Evolutionary conservation across 148 eudicot species (phyloP), one percentile per base, ranked within the genome.

Genomic region (Cornus suecica): DNA sequence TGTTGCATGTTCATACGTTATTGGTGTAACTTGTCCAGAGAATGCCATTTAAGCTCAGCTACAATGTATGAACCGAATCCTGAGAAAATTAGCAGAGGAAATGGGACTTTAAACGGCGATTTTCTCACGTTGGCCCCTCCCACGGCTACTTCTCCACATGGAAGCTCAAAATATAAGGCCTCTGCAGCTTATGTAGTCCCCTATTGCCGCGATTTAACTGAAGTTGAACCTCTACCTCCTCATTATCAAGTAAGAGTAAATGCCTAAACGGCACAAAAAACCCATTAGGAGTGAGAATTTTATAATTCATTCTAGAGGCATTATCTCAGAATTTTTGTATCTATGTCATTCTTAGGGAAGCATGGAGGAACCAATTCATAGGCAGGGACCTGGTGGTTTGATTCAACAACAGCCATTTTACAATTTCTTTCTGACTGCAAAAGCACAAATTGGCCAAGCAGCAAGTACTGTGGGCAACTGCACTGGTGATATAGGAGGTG

Each of bases 61-160:
- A 15, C 66, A 56, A 66, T 52, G 56, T 41, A 71, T 71, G 87
- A 81, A 62, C 71, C 58, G 56, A 77, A 69, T 23, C 30, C 72
- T 25, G 72, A 61, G 51, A 80, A 74, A 45, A 42, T 58, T 8
- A 65, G 37, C 25, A 76, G 61, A 45, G 80, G 71, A 56, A 75
- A 64, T 56, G 75, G 28, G 27, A 52, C 66, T 62, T 77, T 87
- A 28, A 68, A 72, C 51, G 78, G 83, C 68, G 88, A 87, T 69
- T 85, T 87, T 65, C 88, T 87, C 79, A 73, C 86, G 51, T 74
- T 87, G 76, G 90, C 83, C 48, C 84, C 80, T 76, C 88, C 88
- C 29, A 8, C 74, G 14, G 27, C 80, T 58, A 62, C 71, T 74
- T 24, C 66, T 7, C 77, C 82, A 32, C 78, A 71, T 48, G 74